Conservation (phyloP, 2,329 filamentous ascomycete genomes). For the Elsinoe batatas region DNA sequence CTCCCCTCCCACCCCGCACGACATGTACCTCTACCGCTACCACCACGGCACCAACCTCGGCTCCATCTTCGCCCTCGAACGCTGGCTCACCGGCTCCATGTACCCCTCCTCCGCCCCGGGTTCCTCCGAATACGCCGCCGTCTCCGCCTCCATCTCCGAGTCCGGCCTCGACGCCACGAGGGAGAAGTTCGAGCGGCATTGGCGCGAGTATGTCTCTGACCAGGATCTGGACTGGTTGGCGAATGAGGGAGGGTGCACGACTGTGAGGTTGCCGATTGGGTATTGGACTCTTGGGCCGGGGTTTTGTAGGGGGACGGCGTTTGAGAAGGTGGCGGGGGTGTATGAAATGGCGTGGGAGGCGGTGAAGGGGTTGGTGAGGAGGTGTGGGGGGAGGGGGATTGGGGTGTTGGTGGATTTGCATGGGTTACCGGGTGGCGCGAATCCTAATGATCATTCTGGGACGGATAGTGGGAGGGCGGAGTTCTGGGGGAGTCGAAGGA, state of each 20-base stretch:
- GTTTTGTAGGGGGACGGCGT: slow-evolving; percentile 44
- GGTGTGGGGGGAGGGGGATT: slow-evolving; percentile 40
- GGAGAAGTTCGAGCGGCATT: slow-evolving; percentile 45
- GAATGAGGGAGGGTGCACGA: slow-evolving; percentile 44
- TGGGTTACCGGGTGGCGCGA: slow-evolving; percentile 49
- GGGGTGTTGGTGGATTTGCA: slow-evolving; percentile 51
- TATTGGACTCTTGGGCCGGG: slow-evolving; percentile 47
- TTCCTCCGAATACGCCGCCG: slow-evolving; percentile 44
- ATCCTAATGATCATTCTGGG: slow-evolving; percentile 46
- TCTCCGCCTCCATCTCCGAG: slow-evolving; percentile 37
- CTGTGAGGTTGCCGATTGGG: slow-evolving; percentile 50
- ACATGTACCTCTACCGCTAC: slow-evolving; percentile 46
- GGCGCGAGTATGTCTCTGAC: slow-evolving; percentile 42
- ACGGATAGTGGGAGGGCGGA: slow-evolving; percentile 43
- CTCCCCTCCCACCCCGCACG: slow-evolving; percentile 29
- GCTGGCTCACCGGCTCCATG: slow-evolving; percentile 45
- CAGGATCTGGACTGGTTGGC: slow-evolving; percentile 45
- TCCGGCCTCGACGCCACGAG: slow-evolving; percentile 41
- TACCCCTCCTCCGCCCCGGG: slow-evolving; percentile 36
- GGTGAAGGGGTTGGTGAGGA: slow-evolving; percentile 38
- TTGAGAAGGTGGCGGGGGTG: slow-evolving; percentile 39
- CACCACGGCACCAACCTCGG: slow-evolving; percentile 52
- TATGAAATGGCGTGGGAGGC: slow-evolving; percentile 46
- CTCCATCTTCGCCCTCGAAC: slow-evolving; percentile 50
- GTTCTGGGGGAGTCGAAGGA: slow-evolving; percentile 38